Evolutionary conservation across 345 rosid species (phyloP).

Genomic region (Melaleuca quinquenervia): DNA sequence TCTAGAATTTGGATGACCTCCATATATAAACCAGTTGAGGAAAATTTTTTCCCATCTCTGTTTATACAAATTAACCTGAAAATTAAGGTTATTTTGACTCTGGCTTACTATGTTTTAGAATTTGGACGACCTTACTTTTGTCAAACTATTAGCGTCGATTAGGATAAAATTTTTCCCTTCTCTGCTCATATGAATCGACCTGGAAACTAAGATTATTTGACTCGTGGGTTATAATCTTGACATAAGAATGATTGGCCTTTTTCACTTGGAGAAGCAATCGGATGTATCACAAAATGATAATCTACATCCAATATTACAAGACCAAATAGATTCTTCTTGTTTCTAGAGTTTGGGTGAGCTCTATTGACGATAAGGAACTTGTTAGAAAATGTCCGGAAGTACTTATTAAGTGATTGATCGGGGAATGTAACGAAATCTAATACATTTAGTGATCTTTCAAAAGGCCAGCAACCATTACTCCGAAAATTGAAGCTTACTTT

Average conservation of each 20-base stretch:
- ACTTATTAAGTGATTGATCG: neutral
- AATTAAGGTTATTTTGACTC: neutral
- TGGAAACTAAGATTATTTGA: neutral
- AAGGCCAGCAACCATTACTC: neutral
- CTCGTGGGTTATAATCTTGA: rapidly evolving
- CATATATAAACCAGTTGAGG: no score
- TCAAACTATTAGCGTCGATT: neutral
- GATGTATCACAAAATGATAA: no score
- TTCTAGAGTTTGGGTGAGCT: neutral
- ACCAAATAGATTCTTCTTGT: neutral
- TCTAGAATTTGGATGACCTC: neutral
- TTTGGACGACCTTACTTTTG: neutral
- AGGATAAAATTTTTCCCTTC: neutral
- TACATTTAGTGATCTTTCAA: neutral
- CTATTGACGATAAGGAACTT: neutral
- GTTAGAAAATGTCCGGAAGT: neutral
- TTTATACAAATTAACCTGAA: no score
- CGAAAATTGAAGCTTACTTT: neutral
- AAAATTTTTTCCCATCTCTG: no score
- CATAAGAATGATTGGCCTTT: neutral
- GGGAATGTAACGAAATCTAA: neutral
- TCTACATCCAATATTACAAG: neutral
- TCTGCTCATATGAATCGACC: neutral
- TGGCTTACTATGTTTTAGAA: neutral
- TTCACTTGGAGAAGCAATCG: neutral